Evolutionary conservation across 2,329 filamentous ascomycete species (phyloP).

Genomic region (Huntiella moniliformis): DNA sequence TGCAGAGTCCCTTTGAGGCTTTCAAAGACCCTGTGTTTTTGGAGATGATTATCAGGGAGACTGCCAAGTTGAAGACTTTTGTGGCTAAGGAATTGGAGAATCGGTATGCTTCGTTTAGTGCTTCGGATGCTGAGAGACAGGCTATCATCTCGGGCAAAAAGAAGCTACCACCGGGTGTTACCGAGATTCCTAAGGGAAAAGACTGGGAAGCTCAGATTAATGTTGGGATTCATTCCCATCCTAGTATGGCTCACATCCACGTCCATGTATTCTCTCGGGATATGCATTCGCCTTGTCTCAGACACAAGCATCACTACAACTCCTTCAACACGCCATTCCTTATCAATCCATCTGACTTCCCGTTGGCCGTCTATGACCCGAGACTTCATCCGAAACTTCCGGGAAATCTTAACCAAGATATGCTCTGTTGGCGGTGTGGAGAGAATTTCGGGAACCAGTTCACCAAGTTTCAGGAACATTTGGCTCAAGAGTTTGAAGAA

Average conservation of each 20-base stretch:
- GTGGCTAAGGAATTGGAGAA: conserved; percentile 60
- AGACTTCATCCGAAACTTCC: conserved; percentile 36
- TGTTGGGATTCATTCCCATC: conserved; percentile 67
- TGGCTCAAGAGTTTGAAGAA: conserved; percentile 51
- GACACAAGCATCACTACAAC: conserved; percentile 77
- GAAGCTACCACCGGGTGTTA: conserved; percentile 19
- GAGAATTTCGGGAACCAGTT: conserved; percentile 58
- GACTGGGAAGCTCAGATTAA: conserved; percentile 62
- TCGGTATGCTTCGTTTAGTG: conserved; percentile 43
- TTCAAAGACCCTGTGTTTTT: conserved; percentile 56
- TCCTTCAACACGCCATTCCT: conserved; percentile 80
- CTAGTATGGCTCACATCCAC: conserved; percentile 84
- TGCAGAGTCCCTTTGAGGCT: conserved; percentile 57
- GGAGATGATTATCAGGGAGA: conserved; percentile 39
- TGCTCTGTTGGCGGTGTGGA: conserved; percentile 74
- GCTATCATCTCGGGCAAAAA: conserved; percentile 44
- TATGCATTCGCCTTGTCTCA: conserved; percentile 51
- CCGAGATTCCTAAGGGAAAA: conserved; percentile 48
- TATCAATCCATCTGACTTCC: conserved; percentile 60
- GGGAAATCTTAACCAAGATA: conserved; percentile 43
- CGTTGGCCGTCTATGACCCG: conserved; percentile 45
- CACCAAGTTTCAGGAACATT: conserved; percentile 52
- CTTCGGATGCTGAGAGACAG: conserved; percentile 42
- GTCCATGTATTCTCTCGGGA: conserved; percentile 74
- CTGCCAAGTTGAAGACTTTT: conserved; percentile 38